phyloP scores from a whole-genome alignment of 2,329 filamentous ascomycete species.

The Plectosphaerella cucumerina region DNA sequence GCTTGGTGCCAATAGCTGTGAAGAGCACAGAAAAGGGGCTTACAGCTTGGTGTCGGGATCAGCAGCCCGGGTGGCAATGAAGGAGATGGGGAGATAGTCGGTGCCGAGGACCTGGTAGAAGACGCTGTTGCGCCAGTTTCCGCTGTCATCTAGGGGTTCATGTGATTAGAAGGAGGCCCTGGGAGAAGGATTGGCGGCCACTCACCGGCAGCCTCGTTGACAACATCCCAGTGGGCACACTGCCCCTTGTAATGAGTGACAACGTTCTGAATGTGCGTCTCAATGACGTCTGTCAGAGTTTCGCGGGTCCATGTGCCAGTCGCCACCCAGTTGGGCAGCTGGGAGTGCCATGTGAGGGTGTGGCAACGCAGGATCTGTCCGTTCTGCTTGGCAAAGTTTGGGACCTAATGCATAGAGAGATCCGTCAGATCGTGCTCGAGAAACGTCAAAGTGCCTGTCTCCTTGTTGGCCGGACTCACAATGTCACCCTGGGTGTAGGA shows the following conservation, averaged over 20 bases:
- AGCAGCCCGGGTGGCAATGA: conserved; percentile 39
- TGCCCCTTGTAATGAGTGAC: conserved; percentile 38
- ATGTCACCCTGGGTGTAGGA: conserved; percentile 9
- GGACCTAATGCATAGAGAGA: conserved; percentile 22
- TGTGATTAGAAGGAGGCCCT: neutral
- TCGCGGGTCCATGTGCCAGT: conserved; percentile 8
- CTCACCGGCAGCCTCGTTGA: conserved; percentile 33
- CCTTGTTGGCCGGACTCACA: conserved; percentile 2
- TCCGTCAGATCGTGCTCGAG: neutral
- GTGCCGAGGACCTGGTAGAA: conserved; percentile 45
- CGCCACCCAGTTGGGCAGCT: conserved; percentile 18
- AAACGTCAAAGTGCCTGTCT: neutral
- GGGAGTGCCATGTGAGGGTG: conserved; percentile 39
- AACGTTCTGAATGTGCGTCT: conserved; percentile 46
- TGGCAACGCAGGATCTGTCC: conserved; percentile 58
- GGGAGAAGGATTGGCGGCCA: neutral
- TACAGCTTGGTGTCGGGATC: conserved; percentile 45
- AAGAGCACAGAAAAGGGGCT: neutral
- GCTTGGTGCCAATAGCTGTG: neutral
- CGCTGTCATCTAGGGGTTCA: conserved; percentile 37
- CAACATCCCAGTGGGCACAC: conserved; percentile 48
- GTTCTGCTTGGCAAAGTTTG: conserved; percentile 42
- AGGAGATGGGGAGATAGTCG: conserved; percentile 45
- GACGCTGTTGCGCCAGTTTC: conserved; percentile 37
- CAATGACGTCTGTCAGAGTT: conserved; percentile 30